These are phyloP conservation scores for Pestalotiopsis sp. DNA, from an alignment of 2,329 filamentous ascomycete species.

Conservation along the genomic window DNA sequence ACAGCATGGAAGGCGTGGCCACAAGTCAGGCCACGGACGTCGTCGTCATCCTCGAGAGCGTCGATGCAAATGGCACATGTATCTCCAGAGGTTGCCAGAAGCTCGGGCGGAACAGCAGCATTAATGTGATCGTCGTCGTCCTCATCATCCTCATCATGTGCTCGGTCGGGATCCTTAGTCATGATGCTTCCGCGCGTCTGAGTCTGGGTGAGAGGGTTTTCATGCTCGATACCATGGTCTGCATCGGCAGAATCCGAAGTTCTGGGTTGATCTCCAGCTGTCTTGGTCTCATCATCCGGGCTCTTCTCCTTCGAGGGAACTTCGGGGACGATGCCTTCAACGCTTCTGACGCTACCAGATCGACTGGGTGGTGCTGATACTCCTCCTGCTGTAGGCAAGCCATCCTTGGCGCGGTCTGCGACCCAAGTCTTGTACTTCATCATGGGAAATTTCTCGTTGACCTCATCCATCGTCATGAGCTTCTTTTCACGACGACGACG, in stretches of 20 bases:
- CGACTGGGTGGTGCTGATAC: constrained; percentile 76
- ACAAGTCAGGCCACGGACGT: constrained; percentile 90
- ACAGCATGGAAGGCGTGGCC: constrained; percentile 98
- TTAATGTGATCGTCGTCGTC: constrained; percentile 83
- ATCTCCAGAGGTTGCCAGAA: constrained; percentile 82
- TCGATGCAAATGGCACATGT: constrained; percentile 97
- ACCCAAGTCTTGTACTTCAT: constrained; percentile 97
- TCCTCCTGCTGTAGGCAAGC: constrained; percentile 81
- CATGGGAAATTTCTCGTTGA: constrained; percentile 95
- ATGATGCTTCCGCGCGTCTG: constrained; percentile 22
- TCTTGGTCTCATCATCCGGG: constrained; percentile 22
- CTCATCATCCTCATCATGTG: constrained; percentile 52
- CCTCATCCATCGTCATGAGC: constrained; percentile 98
- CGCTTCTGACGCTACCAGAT: constrained; percentile 72
- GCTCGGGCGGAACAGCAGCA: constrained; percentile 78
- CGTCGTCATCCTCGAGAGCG: constrained; percentile 90
- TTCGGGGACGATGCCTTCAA: constrained; percentile 56
- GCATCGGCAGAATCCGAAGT: constrained; percentile 15
- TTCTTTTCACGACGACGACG: constrained; percentile 94
- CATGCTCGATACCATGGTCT: constrained; percentile 2
- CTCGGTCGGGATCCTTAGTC: constrained; percentile 27
- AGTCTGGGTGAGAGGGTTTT: constrained; percentile 20
- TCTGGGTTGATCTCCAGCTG: not conserved
- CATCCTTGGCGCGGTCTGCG: constrained; percentile 78
- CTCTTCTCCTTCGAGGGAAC: constrained; percentile 47